phyloP scores from a whole-genome alignment of 108 stramenopile species.

The Stephanodiscus triporus region DNA sequence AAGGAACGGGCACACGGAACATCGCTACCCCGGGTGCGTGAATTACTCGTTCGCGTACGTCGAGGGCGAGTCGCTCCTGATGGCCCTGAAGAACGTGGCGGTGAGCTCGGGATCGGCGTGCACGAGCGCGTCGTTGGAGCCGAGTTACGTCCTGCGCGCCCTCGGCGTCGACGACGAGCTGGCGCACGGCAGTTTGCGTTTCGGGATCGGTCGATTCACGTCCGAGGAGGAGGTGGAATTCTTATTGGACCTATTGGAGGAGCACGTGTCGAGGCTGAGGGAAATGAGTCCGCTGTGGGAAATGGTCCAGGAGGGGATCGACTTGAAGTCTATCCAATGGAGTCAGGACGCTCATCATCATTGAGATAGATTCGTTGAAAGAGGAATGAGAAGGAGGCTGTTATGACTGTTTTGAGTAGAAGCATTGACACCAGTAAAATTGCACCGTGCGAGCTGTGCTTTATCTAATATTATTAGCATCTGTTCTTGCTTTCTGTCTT shows the following conservation, averaged over 20 bases:
- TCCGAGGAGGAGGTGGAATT: slow-evolving; percentile 97
- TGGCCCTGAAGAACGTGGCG: slow-evolving; percentile 99
- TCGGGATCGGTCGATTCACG: slow-evolving; percentile 97
- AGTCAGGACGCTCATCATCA: slow-evolving; percentile 92
- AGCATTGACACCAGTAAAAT: background rate
- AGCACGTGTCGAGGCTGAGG: slow-evolving; percentile 92
- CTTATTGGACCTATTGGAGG: slow-evolving; percentile 89
- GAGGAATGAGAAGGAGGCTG: background rate
- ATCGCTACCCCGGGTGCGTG: slow-evolving; percentile 93
- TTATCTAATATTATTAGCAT: background rate
- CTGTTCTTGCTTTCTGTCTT: background rate
- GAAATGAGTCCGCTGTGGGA: slow-evolving; percentile 99
- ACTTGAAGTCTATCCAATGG: slow-evolving; percentile 98
- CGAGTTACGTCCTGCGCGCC: slow-evolving; percentile 98
- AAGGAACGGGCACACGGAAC: slow-evolving; percentile 91
- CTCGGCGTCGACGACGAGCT: slow-evolving; percentile 98
- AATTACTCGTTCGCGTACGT: slow-evolving; percentile 99
- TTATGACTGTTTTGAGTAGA: background rate
- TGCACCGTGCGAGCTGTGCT: too few relatives aligned
- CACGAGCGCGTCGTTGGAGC: slow-evolving; percentile 97
- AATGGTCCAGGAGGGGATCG: slow-evolving; percentile 99
- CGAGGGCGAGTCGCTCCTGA: slow-evolving; percentile 96
- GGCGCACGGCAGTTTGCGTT: slow-evolving; percentile 96
- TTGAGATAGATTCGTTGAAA: background rate
- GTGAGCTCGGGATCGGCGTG: slow-evolving; percentile 97